Percentiles rank a stretch among this genome's conserved stretches.
phyloP scores from a whole-genome alignment of 2,329 filamentous ascomycete species.

The Apiospora marii region DNA sequence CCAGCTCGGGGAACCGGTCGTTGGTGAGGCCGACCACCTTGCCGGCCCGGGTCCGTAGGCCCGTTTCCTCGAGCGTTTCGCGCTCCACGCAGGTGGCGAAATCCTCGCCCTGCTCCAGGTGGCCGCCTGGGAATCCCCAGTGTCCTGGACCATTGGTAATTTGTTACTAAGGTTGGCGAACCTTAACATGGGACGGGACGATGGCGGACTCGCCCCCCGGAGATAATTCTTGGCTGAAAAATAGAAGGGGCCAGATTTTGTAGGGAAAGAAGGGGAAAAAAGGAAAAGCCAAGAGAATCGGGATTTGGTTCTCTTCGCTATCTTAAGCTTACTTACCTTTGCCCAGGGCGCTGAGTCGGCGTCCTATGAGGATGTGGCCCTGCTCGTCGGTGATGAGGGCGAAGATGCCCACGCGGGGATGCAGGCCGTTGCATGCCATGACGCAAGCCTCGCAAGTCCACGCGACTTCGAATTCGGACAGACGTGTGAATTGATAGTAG shows the following conservation, averaged over 20 bases:
- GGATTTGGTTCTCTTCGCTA: neutral
- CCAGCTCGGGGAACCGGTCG: constrained; percentile 27
- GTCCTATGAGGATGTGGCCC: constrained; percentile 1
- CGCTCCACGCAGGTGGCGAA: constrained; percentile 30
- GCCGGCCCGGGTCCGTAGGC: constrained; percentile 24
- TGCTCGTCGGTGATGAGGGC: constrained; percentile 18
- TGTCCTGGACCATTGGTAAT: neutral
- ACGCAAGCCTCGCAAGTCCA: neutral
- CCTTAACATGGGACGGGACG: neutral
- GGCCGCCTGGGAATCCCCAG: constrained; percentile 31
- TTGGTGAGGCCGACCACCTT: constrained; percentile 31
- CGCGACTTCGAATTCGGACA: neutral
- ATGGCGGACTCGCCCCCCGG: neutral
- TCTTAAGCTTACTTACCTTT: constrained; percentile 17
- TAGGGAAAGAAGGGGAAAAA: neutral
- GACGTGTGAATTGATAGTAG: neutral
- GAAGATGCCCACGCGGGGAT: constrained; percentile 24
- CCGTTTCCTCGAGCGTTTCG: constrained; percentile 33
- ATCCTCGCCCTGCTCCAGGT: constrained; percentile 31
- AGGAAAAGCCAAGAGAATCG: neutral
- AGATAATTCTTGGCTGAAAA: neutral
- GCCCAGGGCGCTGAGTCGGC: constrained; percentile 13
- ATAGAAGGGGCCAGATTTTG: neutral
- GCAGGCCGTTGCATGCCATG: neutral
- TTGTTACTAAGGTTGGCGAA: neutral